A percentile compares a stretch with the other conserved stretches of the same genome.
Evolutionary conservation across 225 moss, liverwort and hornwort genomes (phyloP).

Genomic region (Climacium dendroides): DNA sequence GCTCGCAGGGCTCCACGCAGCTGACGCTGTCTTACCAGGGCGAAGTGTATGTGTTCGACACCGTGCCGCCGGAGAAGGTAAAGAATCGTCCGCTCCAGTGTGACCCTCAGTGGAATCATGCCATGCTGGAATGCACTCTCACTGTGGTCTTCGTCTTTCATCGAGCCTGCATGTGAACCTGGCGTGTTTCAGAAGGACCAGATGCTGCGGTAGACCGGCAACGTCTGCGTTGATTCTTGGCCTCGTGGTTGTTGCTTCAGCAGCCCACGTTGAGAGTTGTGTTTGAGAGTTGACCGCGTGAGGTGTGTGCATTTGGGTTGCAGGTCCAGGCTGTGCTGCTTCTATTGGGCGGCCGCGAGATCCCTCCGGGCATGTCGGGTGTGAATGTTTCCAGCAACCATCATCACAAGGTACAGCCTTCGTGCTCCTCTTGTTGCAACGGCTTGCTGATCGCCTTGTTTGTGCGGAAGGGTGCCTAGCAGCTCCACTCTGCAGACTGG

Average conservation of each 20-base stretch:
- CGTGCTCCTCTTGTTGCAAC: neutral
- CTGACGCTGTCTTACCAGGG: conserved; percentile 91
- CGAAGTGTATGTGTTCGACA: conserved; percentile 94
- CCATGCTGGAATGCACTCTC: neutral
- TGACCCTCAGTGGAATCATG: neutral
- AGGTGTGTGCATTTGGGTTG: neutral
- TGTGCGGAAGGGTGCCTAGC: neutral
- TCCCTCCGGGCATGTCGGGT: conserved; percentile 87
- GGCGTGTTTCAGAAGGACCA: neutral
- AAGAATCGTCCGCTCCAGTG: neutral
- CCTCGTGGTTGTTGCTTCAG: neutral
- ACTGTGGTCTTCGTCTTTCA: neutral
- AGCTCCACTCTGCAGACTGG: neutral
- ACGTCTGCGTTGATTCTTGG: neutral
- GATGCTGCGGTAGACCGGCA: neutral
- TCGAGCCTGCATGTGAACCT: neutral
- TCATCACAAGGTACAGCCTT: conserved; percentile 53
- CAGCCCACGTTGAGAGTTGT: neutral
- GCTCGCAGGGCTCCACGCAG: conserved; percentile 76
- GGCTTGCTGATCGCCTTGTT: neutral
- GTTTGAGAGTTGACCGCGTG: neutral
- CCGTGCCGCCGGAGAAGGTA: conserved; percentile 96
- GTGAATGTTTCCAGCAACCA: conserved; percentile 58
- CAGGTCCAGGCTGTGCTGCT: conserved; percentile 93
- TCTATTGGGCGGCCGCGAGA: conserved; percentile 80